Percentiles rank a stretch among this genome's conserved stretches.
Evolutionary conservation across 2,329 filamentous ascomycete species (phyloP).

Genomic region (Paradendryphiella salina): DNA sequence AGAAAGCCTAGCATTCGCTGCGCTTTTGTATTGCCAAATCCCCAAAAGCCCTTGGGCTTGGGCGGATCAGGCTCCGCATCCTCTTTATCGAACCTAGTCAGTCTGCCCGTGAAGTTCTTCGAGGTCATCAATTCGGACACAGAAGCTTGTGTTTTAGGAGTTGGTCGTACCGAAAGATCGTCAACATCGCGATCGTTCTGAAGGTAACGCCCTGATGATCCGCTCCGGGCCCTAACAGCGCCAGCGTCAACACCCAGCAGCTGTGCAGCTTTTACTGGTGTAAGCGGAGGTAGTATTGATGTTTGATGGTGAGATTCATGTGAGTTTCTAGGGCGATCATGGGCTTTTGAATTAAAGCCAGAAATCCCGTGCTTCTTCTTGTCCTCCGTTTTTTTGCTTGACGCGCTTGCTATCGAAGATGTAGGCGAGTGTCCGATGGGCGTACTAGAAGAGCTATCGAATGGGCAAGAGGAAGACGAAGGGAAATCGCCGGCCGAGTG

Average conservation of each 20-base stretch:
- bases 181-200: conserved; percentile 7
- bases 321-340: conserved; percentile 12
- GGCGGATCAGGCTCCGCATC: conserved; percentile 6
- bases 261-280: conserved; percentile 29
- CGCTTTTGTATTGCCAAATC: conserved; percentile 16
- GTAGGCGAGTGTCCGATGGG: conserved; percentile 5
- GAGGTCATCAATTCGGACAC: conserved; percentile 1
- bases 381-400: conserved; percentile 3
- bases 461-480: neutral
- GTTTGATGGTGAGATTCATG: neutral
- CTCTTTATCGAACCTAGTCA: conserved; percentile 18
- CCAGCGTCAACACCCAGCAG: conserved; percentile 22
- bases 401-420: conserved; percentile 1
- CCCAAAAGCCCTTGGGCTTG: conserved; percentile 14
- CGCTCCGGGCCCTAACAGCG: neutral
- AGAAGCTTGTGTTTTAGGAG: conserved; percentile 6
- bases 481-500: conserved; percentile 1
- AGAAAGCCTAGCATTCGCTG: conserved; percentile 19
- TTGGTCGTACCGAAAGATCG: conserved; percentile 8
- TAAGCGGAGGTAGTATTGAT: conserved; percentile 24
- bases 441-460: neutral
- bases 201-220: neutral
- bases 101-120: conserved; percentile 6
- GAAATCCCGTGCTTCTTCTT: conserved; percentile 28
- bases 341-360: conserved; percentile 18